Conservation (phyloP, 208 protist genomes). For the Acanthamoeba castellanii region DNA sequence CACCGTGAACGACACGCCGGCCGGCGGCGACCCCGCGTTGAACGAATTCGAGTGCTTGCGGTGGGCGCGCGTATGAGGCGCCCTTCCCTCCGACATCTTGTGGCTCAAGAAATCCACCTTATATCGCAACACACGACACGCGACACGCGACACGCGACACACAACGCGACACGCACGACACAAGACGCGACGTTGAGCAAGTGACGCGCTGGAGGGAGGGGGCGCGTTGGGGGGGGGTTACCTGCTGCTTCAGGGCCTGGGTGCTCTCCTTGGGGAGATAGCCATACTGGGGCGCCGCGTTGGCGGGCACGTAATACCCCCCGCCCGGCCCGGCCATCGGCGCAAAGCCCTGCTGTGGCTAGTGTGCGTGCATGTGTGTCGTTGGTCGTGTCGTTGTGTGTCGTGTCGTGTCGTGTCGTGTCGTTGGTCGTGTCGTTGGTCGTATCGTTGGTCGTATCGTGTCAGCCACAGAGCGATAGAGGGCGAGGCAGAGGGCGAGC, state of each 20-base stretch:
- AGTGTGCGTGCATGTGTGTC: background rate
- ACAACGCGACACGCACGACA: too few species aligned
- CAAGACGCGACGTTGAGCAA: background rate
- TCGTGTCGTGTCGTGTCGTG: too few species aligned
- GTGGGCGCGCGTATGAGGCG: background rate
- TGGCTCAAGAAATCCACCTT: conserved; percentile 6
- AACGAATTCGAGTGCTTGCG: conserved; percentile 54
- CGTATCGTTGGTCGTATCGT: too few species aligned
- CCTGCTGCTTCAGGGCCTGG: conserved; percentile 41
- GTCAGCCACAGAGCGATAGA: background rate
- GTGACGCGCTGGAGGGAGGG: background rate
- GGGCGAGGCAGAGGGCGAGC: background rate
- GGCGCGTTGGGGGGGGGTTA: background rate
- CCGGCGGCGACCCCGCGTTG: background rate
- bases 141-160: background rate
- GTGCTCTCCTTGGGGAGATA: conserved; percentile 47
- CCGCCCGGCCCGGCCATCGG: background rate
- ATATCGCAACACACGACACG: background rate
- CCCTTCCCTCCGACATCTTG: background rate
- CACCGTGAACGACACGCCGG: background rate
- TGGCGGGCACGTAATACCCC: background rate
- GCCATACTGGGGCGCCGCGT: background rate
- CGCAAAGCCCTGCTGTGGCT: conserved; percentile 19
- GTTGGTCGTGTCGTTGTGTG: background rate
- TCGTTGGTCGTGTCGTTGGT: background rate